Percentiles rank a stretch among this genome's conserved stretches.
These are phyloP conservation scores for Lolium multiflorum DNA, from an alignment of 176 grass and related monocot species.

Conservation along the genomic window DNA sequence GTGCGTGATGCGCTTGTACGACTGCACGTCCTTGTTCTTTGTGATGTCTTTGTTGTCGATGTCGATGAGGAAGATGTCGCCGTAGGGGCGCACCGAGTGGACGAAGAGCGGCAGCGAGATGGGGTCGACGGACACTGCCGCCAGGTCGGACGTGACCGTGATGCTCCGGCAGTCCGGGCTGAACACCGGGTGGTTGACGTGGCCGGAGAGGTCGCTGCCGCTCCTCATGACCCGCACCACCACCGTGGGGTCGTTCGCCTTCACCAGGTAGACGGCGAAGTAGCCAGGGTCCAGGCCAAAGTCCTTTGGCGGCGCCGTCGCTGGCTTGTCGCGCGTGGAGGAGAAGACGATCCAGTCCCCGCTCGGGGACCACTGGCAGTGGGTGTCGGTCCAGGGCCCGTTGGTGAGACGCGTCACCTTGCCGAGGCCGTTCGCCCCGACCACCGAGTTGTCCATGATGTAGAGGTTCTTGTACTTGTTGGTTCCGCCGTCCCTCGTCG, in stretches of 20 bases:
- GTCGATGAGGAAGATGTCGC: slow-evolving; percentile 40
- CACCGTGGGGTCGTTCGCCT: neutral
- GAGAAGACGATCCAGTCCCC: slow-evolving; percentile 64
- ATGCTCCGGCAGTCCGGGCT: slow-evolving; percentile 53
- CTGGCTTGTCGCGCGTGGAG: slow-evolving; percentile 38
- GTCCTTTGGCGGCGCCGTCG: neutral
- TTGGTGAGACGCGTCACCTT: slow-evolving; percentile 33
- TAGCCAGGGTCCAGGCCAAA: slow-evolving; percentile 26
- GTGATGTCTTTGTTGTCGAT: neutral
- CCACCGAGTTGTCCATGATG: slow-evolving; percentile 38
- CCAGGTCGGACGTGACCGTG: slow-evolving; percentile 46
- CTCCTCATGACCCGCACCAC: slow-evolving; percentile 37
- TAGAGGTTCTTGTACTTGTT: slow-evolving; percentile 40
- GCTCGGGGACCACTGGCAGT: slow-evolving; percentile 41
- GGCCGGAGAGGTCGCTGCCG: neutral
- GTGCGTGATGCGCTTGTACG: slow-evolving; percentile 36
- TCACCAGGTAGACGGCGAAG: slow-evolving; percentile 40
- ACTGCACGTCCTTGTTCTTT: slow-evolving; percentile 16
- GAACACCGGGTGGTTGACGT: slow-evolving; percentile 63
- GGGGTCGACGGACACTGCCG: slow-evolving; percentile 46
- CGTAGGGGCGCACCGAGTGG: slow-evolving; percentile 46
- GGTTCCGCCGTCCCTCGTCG: slow-evolving; percentile 16
- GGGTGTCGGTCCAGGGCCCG: slow-evolving; percentile 47
- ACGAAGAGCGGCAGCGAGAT: slow-evolving; percentile 47
- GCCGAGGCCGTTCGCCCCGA: too few relatives aligned